These are phyloP conservation scores for Orbilia quercus DNA, from an alignment of 2,329 filamentous ascomycete genomes.

Conservation along the genomic window DNA sequence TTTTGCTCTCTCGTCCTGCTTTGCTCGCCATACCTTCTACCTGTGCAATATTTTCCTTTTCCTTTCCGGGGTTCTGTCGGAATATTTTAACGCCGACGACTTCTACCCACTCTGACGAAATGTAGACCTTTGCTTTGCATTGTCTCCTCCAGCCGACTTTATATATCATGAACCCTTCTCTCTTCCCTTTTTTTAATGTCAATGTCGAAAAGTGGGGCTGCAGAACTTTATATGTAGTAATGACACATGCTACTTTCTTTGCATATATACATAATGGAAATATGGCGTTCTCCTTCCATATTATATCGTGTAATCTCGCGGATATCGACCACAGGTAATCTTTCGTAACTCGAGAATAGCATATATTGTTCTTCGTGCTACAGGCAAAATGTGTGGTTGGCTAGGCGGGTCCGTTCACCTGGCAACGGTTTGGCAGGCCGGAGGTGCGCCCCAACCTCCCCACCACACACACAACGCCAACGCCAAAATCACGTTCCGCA, in stretches of 20 bases:
- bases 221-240: constrained; percentile 51
- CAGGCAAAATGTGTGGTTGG: too few relatives aligned
- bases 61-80: constrained; percentile 14
- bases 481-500: constrained; percentile 40
- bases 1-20: constrained; percentile 13
- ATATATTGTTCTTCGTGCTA: too few relatives aligned
- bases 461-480: constrained; percentile 45
- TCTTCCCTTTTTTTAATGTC: constrained; percentile 15
- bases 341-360: too few relatives aligned
- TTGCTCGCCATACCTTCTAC: constrained; percentile 52
- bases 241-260: constrained; percentile 52
- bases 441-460: constrained; percentile 44
- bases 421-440: constrained; percentile 40
- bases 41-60: constrained; percentile 52
- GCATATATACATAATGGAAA: constrained; percentile 53
- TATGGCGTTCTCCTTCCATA: constrained; percentile 43
- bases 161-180: constrained; percentile 6
- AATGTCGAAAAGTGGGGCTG: constrained; percentile 47
- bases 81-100: constrained; percentile 42
- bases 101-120: constrained; percentile 14
- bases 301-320: background rate
- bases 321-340: too few relatives aligned
- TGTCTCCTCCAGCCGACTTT: constrained; percentile 12
- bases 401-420: constrained; percentile 39
- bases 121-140: constrained; percentile 32